Evolutionary conservation across 352 stramenopile species (phyloP).

Genomic region (Blastocystis sp.): DNA sequence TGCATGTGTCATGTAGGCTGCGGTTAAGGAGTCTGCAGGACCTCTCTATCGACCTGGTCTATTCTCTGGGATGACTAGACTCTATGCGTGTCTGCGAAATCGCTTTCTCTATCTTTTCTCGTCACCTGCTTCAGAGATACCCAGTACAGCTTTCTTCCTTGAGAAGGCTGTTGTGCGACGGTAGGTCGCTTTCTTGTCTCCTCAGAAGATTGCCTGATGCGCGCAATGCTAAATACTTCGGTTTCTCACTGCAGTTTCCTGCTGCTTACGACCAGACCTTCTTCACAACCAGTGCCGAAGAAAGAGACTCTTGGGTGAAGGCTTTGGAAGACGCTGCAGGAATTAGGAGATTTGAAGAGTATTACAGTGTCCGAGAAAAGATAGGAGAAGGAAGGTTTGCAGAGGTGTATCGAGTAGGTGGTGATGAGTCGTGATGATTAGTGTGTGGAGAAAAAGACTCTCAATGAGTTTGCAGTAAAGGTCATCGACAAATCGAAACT

Average conservation of each 20-base stretch:
- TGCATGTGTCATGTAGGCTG: not conserved
- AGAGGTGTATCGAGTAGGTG: constrained; percentile 71
- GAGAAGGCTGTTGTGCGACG: constrained; percentile 66
- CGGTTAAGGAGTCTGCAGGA: not conserved
- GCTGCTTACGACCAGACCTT: constrained; percentile 74
- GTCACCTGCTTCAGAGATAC: constrained; percentile 73
- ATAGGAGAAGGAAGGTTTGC: constrained; percentile 81
- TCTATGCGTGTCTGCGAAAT: constrained; percentile 76
- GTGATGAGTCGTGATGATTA: constrained; percentile 43
- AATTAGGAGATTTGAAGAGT: constrained; percentile 79
- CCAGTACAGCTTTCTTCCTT: constrained; percentile 69
- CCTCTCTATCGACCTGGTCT: constrained; percentile 63
- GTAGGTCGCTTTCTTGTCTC: not conserved
- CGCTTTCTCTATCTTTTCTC: constrained; percentile 82
- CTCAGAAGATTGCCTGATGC: not conserved
- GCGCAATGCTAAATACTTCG: constrained; percentile 71
- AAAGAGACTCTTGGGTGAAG: constrained; percentile 74
- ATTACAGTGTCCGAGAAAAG: constrained; percentile 77
- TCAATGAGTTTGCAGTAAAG: constrained; percentile 75
- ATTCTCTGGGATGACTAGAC: constrained; percentile 76
- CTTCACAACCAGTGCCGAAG: constrained; percentile 74
- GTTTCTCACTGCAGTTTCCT: constrained; percentile 77
- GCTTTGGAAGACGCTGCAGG: constrained; percentile 74
- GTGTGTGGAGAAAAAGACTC: constrained; percentile 72
- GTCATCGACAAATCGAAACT: constrained; percentile 84